Conservation (phyloP, 164 flowering plant genomes). For the Malania oleifera region DNA sequence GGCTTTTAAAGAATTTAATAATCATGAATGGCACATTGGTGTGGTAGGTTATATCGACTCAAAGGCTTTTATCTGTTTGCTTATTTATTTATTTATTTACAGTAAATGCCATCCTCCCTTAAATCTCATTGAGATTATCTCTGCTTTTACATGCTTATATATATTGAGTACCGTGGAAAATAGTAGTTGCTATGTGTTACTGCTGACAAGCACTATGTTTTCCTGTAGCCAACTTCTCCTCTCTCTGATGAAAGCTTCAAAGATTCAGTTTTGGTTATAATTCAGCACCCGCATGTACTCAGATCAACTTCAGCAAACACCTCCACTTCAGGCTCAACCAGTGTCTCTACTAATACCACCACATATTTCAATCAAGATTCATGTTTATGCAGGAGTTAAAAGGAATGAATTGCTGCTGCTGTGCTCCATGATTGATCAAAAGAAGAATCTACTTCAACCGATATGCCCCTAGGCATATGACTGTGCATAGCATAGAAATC, state of each 20-base stretch:
- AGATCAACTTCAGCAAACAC: constrained; percentile 7
- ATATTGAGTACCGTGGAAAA: not conserved
- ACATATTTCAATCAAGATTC: not conserved
- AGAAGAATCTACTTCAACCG: too few relatives aligned
- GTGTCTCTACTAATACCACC: not conserved
- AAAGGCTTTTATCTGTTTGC: not conserved
- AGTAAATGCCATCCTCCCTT: too few relatives aligned
- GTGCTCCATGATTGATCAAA: not conserved
- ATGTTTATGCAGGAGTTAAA: not conserved
- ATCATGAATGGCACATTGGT: constrained; percentile 82
- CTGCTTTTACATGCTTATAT: too few relatives aligned
- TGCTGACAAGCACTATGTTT: not conserved
- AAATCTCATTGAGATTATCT: too few relatives aligned
- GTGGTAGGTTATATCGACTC: constrained; percentile 52
- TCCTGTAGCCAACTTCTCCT: constrained; percentile 53
- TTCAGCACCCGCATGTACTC: constrained; percentile 46
- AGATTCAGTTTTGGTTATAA: constrained; percentile 39
- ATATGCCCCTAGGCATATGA: too few relatives aligned
- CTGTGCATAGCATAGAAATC: too few relatives aligned
- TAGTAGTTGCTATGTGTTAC: not conserved
- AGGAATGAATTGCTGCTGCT: not conserved
- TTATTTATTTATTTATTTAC: too few relatives aligned
- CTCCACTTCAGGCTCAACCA: not conserved
- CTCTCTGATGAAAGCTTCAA: constrained; percentile 18
- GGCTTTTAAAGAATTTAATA: constrained; percentile 55